A percentile compares a stretch with the other conserved stretches of the same genome.
phyloP scores from a whole-genome alignment of 345 rosid genomes.

The Alliaria petiolata region DNA sequence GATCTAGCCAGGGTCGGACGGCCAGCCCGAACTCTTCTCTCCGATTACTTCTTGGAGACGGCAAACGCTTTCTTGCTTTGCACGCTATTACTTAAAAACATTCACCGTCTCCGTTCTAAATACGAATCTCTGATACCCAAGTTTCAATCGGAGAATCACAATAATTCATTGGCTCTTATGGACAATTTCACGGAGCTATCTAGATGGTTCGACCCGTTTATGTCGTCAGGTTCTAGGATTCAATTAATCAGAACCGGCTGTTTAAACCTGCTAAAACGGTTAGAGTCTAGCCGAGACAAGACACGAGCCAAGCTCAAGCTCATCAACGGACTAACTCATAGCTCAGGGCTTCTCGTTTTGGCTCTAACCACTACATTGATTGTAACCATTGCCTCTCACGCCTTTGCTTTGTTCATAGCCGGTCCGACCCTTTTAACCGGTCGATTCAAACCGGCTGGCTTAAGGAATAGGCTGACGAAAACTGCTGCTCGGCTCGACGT shows the following conservation, averaged over 20 bases:
- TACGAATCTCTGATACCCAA: slow-evolving; percentile 32
- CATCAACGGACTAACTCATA: slow-evolving; percentile 35
- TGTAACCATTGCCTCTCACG: slow-evolving; percentile 59
- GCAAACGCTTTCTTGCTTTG: slow-evolving; percentile 58
- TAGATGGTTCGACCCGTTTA: slow-evolving; percentile 35
- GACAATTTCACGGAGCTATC: slow-evolving; percentile 32
- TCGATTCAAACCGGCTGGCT: slow-evolving; percentile 36
- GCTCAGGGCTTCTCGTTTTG: slow-evolving; percentile 58
- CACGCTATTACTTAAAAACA: slow-evolving; percentile 45
- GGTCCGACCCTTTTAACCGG: slow-evolving; percentile 48
- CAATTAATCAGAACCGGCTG: slow-evolving; percentile 38
- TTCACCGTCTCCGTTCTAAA: slow-evolving; percentile 44
- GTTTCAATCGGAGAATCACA: slow-evolving; percentile 15
- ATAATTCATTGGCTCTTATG: not conserved
- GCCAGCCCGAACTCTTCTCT: slow-evolving; percentile 34
- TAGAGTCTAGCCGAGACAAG: slow-evolving; percentile 54
- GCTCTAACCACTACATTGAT: slow-evolving; percentile 60
- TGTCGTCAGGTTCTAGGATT: slow-evolving; percentile 31
- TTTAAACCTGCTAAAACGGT: slow-evolving; percentile 39
- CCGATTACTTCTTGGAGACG: slow-evolving; percentile 54
- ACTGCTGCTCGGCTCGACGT: slow-evolving; percentile 50
- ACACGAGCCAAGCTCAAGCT: slow-evolving; percentile 43
- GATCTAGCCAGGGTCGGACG: slow-evolving; percentile 20
- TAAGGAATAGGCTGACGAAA: slow-evolving; percentile 38
- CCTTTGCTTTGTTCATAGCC: slow-evolving; percentile 60